Conservation (phyloP, 495 filamentous ascomycete genomes). For the Wilcoxina mikolae region DNA sequence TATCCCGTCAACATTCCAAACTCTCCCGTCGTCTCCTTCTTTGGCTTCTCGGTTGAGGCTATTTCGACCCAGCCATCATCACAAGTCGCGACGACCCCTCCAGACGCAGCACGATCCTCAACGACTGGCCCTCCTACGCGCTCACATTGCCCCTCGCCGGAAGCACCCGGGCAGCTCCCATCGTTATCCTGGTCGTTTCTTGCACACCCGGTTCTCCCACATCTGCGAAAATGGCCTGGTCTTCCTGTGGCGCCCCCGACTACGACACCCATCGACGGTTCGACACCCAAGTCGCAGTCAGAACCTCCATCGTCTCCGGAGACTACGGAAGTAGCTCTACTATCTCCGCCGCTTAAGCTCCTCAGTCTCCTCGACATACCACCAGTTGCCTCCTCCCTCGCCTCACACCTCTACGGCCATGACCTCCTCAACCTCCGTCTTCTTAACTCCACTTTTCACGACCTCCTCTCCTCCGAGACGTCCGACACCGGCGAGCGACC, state of each 20-base stretch:
- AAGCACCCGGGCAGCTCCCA: too few relatives aligned
- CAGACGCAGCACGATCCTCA: too few relatives aligned
- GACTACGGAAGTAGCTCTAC: background rate
- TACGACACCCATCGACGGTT: slow-evolving; percentile 12
- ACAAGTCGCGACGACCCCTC: too few relatives aligned
- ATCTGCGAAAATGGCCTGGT: background rate
- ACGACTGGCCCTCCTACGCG: too few relatives aligned
- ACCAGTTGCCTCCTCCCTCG: background rate
- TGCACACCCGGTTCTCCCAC: background rate
- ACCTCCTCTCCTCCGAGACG: background rate
- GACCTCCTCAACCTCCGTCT: background rate
- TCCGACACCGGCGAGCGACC: background rate
- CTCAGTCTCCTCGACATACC: background rate
- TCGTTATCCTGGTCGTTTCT: background rate
- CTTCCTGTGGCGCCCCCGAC: background rate
- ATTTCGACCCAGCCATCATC: too few relatives aligned
- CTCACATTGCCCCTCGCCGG: too few relatives aligned
- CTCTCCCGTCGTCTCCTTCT: too few relatives aligned
- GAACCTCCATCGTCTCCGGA: background rate
- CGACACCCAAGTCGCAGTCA: background rate
- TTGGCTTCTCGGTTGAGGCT: too few relatives aligned
- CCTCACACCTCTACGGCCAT: slow-evolving; percentile 3
- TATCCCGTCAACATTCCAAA: too few relatives aligned
- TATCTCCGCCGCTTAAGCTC: background rate
- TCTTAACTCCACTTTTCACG: background rate